A percentile compares a stretch with the other conserved stretches of the same genome.
Evolutionary conservation across 192 early-diverging fungal species (phyloP).

Genomic region (Backusella tarrabulga): DNA sequence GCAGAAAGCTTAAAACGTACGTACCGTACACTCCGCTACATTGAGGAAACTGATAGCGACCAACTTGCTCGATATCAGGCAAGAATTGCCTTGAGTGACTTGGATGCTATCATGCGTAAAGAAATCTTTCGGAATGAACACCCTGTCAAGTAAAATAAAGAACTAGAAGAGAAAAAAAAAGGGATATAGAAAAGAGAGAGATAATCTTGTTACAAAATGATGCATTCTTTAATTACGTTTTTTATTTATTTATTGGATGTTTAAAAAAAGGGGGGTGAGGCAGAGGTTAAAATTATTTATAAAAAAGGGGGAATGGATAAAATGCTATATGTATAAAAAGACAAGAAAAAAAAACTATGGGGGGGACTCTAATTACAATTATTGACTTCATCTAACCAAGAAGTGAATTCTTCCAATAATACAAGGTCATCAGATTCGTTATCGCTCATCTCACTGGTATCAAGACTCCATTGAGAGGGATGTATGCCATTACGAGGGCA

Average conservation of each 20-base stretch:
- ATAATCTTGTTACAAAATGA: neutral
- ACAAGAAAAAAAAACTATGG: neutral
- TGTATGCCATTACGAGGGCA: constrained; percentile 34
- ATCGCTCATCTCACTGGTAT: neutral
- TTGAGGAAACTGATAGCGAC: constrained; percentile 69
- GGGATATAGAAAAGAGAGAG: neutral
- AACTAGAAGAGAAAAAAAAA: neutral
- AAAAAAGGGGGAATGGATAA: neutral
- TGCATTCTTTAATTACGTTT: constrained; percentile 3
- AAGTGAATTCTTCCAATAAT: neutral
- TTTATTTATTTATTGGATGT: neutral
- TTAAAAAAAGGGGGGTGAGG: neutral
- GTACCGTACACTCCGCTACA: constrained; percentile 56
- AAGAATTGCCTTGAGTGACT: constrained; percentile 64
- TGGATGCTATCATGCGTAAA: constrained; percentile 58
- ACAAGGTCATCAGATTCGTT: neutral
- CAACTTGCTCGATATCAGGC: constrained; percentile 72
- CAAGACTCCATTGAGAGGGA: constrained; percentile 27
- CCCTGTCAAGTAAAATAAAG: constrained; percentile 5
- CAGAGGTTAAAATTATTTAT: constrained; percentile 1
- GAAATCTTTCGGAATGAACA: constrained; percentile 25
- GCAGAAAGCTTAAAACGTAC: constrained; percentile 54
- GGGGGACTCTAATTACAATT: too few relatives aligned
- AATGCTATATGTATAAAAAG: neutral
- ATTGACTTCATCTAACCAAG: neutral